Base-by-base conservation (phyloP, 345 rosid genomes). In the Gossypium herbaceum region DNA sequence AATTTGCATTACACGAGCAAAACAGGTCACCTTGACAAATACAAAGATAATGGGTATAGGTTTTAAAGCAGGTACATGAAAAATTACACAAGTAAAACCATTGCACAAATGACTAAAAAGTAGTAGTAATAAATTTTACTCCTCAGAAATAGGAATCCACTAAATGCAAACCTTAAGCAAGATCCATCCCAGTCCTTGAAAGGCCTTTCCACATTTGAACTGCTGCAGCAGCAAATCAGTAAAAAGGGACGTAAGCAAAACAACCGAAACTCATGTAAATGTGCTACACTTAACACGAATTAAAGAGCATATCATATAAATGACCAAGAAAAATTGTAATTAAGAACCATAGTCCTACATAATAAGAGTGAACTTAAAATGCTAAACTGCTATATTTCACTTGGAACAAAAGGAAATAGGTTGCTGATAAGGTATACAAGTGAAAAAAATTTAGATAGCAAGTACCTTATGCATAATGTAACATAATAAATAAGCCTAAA, bases 161-260 rank as follows among this genome's bases (percentile, higher is more conserved):
- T 20, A 59, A 72, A 79, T 22, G 67, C 79, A 66, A 78, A 90
- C 94, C 94, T 88, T 76, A 81, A 79, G 25, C 80, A 76, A 74
- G 69, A 64, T 55, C 77, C 83, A 75, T 78, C 80, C 72, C 58
- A 76, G 69, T 81, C 79, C 56, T 79, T 81, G 63, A 73, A 66
- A 82, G 78, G 51, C 79, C 78, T 82, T 63, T 71, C 77, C 70
- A 83, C 83, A 78, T 73, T 56, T 15, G 81, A 82, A 82, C 67
- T 81, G 68, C 98, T 89, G 91, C 82, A 79, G 41, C 74, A 78
- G 57, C 69, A 77, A 77, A 71, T 71, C 12, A 57, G 75, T 4
- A 62, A 11, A 68, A 71, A 73, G 51, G 34, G 34, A 66, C 16
- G 66, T 20, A 66, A 3, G 71, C 27, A 77, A 43, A 68, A 43